phyloP scores from a whole-genome alignment of 164 flowering plant genomes.

The Taxillus chinensis region DNA sequence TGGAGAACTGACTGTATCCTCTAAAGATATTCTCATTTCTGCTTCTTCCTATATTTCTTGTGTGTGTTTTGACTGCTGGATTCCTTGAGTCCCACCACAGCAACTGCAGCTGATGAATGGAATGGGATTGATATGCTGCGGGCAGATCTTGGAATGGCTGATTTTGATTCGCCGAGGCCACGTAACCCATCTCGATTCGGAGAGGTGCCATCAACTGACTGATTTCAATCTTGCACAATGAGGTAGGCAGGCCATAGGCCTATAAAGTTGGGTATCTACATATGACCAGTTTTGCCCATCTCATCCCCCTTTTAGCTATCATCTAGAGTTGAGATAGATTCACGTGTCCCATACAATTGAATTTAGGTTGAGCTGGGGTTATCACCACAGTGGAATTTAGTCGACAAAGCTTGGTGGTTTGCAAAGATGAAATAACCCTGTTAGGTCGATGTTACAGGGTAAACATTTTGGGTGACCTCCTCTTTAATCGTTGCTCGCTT shows the following conservation, averaged over 20 bases:
- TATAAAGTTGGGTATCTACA: not conserved
- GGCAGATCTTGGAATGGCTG: conserved; percentile 28
- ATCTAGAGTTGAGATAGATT: no score
- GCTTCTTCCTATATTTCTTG: not conserved
- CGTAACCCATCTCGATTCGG: conserved; percentile 29
- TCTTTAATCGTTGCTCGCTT: no score
- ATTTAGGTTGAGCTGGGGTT: no score
- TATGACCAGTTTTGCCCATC: not conserved
- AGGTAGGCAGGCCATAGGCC: not conserved
- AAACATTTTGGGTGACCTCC: no score
- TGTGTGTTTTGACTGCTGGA: not conserved
- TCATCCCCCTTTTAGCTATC: not conserved
- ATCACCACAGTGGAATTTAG: no score
- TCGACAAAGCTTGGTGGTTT: no score
- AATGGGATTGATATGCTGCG: conserved; percentile 23
- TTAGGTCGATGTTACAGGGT: no score
- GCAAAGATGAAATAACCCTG: no score
- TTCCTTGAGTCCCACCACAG: conserved; percentile 20
- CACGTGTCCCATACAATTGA: no score
- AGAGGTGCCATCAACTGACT: conserved; percentile 19
- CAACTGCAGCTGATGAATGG: conserved; percentile 32
- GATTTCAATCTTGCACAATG: conserved; percentile 6
- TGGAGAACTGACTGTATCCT: conserved; percentile 61
- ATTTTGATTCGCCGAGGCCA: conserved; percentile 22
- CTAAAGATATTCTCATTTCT: not conserved